phyloP scores from a whole-genome alignment of 495 filamentous ascomycete species.

The Trichoderma reesei region DNA sequence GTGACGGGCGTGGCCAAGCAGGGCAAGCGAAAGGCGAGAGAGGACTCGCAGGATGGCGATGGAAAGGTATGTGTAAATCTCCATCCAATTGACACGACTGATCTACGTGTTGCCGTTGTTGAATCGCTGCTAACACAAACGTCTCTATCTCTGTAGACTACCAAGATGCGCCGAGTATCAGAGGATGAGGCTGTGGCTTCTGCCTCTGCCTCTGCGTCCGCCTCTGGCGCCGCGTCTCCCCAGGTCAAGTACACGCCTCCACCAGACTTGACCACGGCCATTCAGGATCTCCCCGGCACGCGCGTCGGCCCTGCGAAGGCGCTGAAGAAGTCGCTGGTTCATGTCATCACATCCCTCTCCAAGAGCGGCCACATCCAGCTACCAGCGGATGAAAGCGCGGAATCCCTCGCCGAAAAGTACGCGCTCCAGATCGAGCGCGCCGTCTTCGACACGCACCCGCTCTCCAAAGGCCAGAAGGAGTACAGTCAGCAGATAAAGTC shows the following conservation, averaged over 20 bases:
- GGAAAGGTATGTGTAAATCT: constrained; percentile 23
- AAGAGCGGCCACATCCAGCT: constrained; percentile 31
- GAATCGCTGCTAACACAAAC: constrained; percentile 7
- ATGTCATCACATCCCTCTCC: constrained; percentile 30
- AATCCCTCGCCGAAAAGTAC: constrained; percentile 32
- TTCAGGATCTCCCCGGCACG: constrained; percentile 30
- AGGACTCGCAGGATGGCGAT: constrained; percentile 34
- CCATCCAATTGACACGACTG: not conserved
- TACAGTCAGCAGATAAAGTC: constrained; percentile 40
- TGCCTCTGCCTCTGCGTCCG: constrained; percentile 24
- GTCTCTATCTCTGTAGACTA: constrained; percentile 17
- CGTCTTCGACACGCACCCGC: constrained; percentile 35
- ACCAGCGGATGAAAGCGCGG: constrained; percentile 26
- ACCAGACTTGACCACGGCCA: constrained; percentile 27
- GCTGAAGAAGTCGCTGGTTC: constrained; percentile 33
- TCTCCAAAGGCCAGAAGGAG: constrained; percentile 20
- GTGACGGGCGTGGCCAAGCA: constrained; percentile 23
- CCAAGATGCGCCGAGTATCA: constrained; percentile 45
- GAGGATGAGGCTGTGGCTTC: constrained; percentile 27
- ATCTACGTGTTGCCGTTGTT: not conserved
- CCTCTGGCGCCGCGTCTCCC: constrained; percentile 19
- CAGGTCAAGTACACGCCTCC: constrained; percentile 27
- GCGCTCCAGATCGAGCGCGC: constrained; percentile 64
- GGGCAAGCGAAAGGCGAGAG: constrained; percentile 36
- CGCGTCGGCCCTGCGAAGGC: constrained; percentile 34